phyloP scores from a whole-genome alignment of 2,329 filamentous ascomycete genomes.

The Verticillium zaregamsianum region DNA sequence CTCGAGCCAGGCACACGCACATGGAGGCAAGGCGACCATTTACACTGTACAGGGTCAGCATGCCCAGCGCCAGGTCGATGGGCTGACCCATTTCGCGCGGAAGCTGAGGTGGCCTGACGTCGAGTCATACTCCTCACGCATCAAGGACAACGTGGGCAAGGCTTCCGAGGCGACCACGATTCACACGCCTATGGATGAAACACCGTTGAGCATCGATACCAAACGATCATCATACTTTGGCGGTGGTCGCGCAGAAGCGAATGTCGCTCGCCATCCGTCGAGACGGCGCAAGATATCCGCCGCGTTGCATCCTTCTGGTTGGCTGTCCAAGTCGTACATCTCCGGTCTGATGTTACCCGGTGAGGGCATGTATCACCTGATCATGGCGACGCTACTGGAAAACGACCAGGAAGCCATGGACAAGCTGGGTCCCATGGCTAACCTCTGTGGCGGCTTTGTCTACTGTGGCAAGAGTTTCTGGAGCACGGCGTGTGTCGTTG shows the following conservation, averaged over 20 bases:
- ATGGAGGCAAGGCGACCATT: constrained; percentile 23
- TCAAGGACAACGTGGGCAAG: constrained; percentile 42
- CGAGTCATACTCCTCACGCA: constrained; percentile 43
- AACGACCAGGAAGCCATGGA: constrained; percentile 57
- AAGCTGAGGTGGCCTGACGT: constrained; percentile 60
- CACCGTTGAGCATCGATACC: constrained; percentile 27
- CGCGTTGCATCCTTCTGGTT: constrained; percentile 55
- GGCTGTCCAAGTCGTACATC: constrained; percentile 65
- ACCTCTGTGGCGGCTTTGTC: constrained; percentile 61
- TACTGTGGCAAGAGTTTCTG: constrained; percentile 63
- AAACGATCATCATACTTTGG: constrained; percentile 44
- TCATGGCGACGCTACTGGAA: constrained; percentile 63
- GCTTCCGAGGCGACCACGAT: constrained; percentile 38
- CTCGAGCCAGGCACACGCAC: constrained; percentile 23
- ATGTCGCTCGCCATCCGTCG: constrained; percentile 21
- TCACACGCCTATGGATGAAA: constrained; percentile 29
- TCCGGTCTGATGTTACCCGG: constrained; percentile 63
- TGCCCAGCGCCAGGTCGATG: constrained; percentile 54
- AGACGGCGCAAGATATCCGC: constrained; percentile 53
- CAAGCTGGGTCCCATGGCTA: constrained; percentile 56
- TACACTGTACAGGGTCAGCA: constrained; percentile 54
- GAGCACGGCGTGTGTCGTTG: constrained; percentile 63
- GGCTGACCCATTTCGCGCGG: constrained; percentile 59
- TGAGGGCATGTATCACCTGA: constrained; percentile 56
- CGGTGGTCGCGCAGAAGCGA: constrained; percentile 15